Conservation (phyloP, 805 yeast genomes). For the Saccharomycopsis javanensis region DNA sequence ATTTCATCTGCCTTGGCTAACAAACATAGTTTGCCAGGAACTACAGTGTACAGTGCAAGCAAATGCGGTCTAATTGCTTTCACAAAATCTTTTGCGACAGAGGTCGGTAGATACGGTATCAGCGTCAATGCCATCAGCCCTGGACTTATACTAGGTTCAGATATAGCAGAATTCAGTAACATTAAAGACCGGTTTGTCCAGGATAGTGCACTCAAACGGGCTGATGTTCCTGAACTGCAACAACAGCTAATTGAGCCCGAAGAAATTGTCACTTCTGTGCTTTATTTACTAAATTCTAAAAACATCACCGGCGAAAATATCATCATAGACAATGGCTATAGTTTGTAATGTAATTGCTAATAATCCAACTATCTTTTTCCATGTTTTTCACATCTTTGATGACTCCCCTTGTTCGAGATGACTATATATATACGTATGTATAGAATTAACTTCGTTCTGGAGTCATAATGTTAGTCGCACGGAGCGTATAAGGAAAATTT, state of each 20-base stretch:
- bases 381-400: too few relatives aligned
- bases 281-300: conserved; percentile 21
- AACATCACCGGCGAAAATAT: conserved; percentile 27
- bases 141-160: conserved; percentile 57
- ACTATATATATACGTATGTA: neutral
- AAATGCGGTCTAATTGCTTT: conserved; percentile 65
- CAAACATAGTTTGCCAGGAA: conserved; percentile 39
- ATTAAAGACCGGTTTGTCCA: neutral
- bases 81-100: conserved; percentile 49
- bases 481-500: neutral
- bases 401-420: too few relatives aligned
- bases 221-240: too few relatives aligned
- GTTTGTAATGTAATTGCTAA: neutral
- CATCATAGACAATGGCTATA: conserved; percentile 26
- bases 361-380: too few relatives aligned
- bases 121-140: conserved; percentile 62
- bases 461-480: neutral
- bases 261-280: conserved; percentile 22
- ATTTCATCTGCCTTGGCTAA: conserved; percentile 55
- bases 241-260: conserved; percentile 15
- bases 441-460: neutral
- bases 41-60: conserved; percentile 56
- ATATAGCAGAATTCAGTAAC: conserved; percentile 34
- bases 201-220: neutral
- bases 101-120: conserved; percentile 41